A percentile compares a stretch with the other conserved stretches of the same genome.
Evolutionary conservation across 176 grass and related monocot species (phyloP).

Genomic region (Zea luxurians): DNA sequence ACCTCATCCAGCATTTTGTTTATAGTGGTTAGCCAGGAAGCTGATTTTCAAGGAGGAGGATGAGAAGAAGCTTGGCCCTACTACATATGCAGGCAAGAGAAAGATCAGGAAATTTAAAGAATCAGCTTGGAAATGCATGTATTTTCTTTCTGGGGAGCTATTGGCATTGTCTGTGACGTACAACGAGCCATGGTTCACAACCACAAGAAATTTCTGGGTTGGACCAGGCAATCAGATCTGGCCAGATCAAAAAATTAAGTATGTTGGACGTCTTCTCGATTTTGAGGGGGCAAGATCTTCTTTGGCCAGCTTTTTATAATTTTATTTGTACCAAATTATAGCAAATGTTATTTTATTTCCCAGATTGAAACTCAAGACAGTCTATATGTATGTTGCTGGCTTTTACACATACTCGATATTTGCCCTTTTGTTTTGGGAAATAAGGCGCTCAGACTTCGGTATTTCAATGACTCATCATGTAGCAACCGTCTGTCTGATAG

Average conservation of each 20-base stretch:
- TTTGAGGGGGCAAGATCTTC: conserved; percentile 10
- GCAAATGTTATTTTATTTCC: neutral
- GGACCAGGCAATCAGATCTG: conserved; percentile 75
- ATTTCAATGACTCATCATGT: conserved; percentile 83
- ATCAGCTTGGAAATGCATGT: conserved; percentile 79
- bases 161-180: conserved; percentile 66
- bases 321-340: neutral
- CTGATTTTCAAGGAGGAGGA: conserved; percentile 47
- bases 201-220: conserved; percentile 75
- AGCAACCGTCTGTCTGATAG: conserved; percentile 62
- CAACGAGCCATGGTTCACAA: conserved; percentile 80
- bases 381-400: conserved; percentile 84
- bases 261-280: conserved; percentile 14
- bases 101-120: conserved; percentile 84
- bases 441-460: conserved; percentile 69
- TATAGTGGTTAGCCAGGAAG: conserved; percentile 54
- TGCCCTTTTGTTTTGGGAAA: conserved; percentile 86
- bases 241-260: conserved; percentile 85
- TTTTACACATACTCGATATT: conserved; percentile 89
- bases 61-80: conserved; percentile 37
- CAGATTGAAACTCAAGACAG: conserved; percentile 71
- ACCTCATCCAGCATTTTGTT: conserved; percentile 24
- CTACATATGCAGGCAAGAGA: conserved; percentile 39
- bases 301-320: conserved; percentile 16
- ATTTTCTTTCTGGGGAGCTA: conserved; percentile 79